A percentile compares a stretch with the other conserved stretches of the same genome.
These are phyloP conservation scores for Sonneratia alba DNA, from an alignment of 345 rosid species.

Conservation along the genomic window DNA sequence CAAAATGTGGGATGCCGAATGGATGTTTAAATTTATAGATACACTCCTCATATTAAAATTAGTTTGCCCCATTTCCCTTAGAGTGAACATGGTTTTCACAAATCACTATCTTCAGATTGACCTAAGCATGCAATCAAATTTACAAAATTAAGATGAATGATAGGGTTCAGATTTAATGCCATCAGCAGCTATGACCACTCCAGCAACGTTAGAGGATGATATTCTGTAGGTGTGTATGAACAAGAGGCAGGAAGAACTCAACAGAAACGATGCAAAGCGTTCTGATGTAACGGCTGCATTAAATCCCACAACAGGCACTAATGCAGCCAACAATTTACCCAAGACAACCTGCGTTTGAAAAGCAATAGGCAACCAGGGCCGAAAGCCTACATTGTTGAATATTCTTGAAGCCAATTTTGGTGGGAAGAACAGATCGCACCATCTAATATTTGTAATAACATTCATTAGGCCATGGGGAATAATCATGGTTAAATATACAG, in stretches of 20 bases:
- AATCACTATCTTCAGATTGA: no score
- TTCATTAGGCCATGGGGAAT: no score
- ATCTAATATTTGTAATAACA: not conserved
- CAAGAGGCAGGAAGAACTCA: slow-evolving; percentile 18
- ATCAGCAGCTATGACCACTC: not conserved
- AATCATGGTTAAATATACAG: no score
- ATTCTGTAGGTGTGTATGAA: not conserved
- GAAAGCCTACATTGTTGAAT: not conserved
- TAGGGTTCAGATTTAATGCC: not conserved
- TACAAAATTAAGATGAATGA: not conserved
- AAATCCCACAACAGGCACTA: slow-evolving; percentile 99
- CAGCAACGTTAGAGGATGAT: not conserved
- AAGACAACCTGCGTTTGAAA: slow-evolving; percentile 62
- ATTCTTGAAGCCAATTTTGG: not conserved
- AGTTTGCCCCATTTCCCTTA: no score
- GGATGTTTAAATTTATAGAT: no score
- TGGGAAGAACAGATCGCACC: not conserved
- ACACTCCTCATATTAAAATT: no score
- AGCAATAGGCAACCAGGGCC: slow-evolving; percentile 6
- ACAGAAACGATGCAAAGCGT: slow-evolving; percentile 98
- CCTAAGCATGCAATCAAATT: not conserved
- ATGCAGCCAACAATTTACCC: slow-evolving; percentile 85
- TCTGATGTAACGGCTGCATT: slow-evolving; percentile 97
- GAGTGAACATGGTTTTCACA: no score
- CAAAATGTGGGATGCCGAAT: no score